Evolutionary conservation across 2,329 filamentous ascomycete genomes (phyloP), one percentile per base, ranked within the genome.

Genomic region (Eutypa lata): DNA sequence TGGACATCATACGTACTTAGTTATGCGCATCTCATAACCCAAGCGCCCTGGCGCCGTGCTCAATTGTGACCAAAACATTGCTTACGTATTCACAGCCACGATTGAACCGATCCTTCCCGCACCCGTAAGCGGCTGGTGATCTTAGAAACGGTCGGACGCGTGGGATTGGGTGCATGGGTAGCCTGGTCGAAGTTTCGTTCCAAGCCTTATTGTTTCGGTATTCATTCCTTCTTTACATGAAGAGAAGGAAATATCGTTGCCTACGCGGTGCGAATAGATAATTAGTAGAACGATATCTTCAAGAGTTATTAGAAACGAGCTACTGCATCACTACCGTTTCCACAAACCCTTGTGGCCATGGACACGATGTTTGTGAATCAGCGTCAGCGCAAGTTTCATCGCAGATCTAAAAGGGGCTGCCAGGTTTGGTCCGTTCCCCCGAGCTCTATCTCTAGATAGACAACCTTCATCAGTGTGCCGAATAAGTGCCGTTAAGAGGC

Each of bases 361-460:
- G 60, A 62, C 52, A 54, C 58, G 40, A 53, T 56, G 19, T 49
- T 56, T n/a, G 47, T 58, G 28, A 45, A 53, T 35, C 62, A 65
- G 46, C 62, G 66, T 26, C 66, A 68, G 54, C 65, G 66, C 51
- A 66, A 63, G 58, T 68, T 68, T 43, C 66, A 69, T 51, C 64
- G 66, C 44, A 61, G 66, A 50, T 67, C 65, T 26, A 62, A 63
- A 35, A 68, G 67, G 48, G 65, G 66, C 47, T 64, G 64, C 56
- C 58, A 57, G 42, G 65, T 62, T 43, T 67, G 65, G 42, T 45
- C 42, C 24, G 42, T 45, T 14, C n/a, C 11, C 11, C 19, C 16
- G 42, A 8, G 42, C 19, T 19, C 6, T 13, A 10, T 10, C 3
- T 10, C 38, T 5, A 8, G 38, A n/a, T n/a, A n/a, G n/a, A n/a